Percentiles rank a stretch among this genome's conserved stretches.
phyloP scores from a whole-genome alignment of 495 filamentous ascomycete genomes.

The Xylaria grammica region DNA sequence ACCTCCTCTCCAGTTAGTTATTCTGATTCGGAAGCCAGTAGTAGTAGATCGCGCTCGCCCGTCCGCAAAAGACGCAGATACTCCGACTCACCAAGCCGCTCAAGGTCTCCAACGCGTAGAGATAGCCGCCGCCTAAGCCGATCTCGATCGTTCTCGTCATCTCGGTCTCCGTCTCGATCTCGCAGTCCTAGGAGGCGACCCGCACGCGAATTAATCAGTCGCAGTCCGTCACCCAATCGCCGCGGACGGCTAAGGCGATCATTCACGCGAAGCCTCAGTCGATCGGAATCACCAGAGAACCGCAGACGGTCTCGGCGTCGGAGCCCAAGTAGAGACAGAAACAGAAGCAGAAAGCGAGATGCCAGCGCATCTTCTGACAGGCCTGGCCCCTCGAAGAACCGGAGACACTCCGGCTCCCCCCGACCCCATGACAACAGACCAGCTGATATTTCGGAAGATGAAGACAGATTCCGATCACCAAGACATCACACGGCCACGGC shows the following conservation, averaged over 20 bases:
- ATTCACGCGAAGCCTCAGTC: constrained; percentile 46
- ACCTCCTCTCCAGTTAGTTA: constrained; percentile 32
- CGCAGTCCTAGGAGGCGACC: constrained; percentile 45
- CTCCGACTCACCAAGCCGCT: constrained; percentile 40
- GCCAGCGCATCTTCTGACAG: constrained; percentile 22
- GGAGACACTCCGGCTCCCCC: constrained; percentile 43
- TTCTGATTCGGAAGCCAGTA: constrained; percentile 32
- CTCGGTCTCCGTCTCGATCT: constrained; percentile 35
- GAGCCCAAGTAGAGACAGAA: constrained; percentile 25
- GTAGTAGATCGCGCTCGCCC: constrained; percentile 38
- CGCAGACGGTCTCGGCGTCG: constrained; percentile 32
- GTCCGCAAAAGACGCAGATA: constrained; percentile 39
- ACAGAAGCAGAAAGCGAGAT: constrained; percentile 27
- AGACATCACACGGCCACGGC: constrained; percentile 35
- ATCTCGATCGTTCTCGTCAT: constrained; percentile 53
- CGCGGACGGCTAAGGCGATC: constrained; percentile 49
- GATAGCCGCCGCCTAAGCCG: constrained; percentile 39
- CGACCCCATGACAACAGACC: constrained; percentile 48
- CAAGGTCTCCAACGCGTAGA: constrained; percentile 41
- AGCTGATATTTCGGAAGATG: constrained; percentile 69
- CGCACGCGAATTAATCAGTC: constrained; percentile 46
- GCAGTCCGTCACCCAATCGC: constrained; percentile 44
- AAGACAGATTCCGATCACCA: constrained; percentile 53
- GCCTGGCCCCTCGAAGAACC: constrained; percentile 47
- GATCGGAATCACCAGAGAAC: constrained; percentile 43